Conservation (phyloP, 192 early-diverging fungal species). For the Coemansia sp. region DNA sequence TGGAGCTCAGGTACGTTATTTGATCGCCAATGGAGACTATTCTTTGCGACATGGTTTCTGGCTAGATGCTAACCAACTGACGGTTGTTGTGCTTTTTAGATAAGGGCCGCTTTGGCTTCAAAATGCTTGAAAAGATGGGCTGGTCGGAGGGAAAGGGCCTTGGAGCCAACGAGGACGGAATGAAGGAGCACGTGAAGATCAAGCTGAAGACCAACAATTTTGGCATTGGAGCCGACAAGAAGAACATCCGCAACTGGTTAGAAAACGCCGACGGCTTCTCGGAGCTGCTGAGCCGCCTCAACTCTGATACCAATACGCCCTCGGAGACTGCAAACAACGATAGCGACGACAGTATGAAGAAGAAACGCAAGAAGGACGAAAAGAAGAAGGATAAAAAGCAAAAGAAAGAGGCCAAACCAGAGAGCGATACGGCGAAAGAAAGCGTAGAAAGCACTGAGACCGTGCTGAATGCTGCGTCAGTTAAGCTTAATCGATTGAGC, state of each 20-base stretch:
- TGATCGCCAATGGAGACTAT: neutral
- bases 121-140: conserved; percentile 94
- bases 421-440: neutral
- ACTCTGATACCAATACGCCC: conserved; percentile 55
- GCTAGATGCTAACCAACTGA: neutral
- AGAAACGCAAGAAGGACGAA: conserved; percentile 27
- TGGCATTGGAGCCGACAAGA: conserved; percentile 89
- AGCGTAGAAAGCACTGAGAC: neutral
- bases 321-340: conserved; percentile 6
- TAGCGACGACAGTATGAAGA: conserved; percentile 30
- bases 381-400: conserved; percentile 20
- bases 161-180: conserved; percentile 83
- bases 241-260: conserved; percentile 91
- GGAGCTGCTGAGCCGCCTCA: conserved; percentile 75
- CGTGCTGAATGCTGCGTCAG: conserved; percentile 5
- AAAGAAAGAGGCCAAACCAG: conserved; percentile 24
- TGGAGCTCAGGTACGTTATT: conserved; percentile 75
- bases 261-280: conserved; percentile 87
- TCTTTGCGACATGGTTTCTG: neutral
- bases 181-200: conserved; percentile 82
- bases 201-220: conserved; percentile 79
- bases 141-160: conserved; percentile 93
- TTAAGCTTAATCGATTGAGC: conserved; percentile 11
- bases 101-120: conserved; percentile 80
- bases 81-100: conserved; percentile 38